phyloP scores from a whole-genome alignment of 2,329 filamentous ascomycete genomes.

The Colletotrichum sp. region DNA sequence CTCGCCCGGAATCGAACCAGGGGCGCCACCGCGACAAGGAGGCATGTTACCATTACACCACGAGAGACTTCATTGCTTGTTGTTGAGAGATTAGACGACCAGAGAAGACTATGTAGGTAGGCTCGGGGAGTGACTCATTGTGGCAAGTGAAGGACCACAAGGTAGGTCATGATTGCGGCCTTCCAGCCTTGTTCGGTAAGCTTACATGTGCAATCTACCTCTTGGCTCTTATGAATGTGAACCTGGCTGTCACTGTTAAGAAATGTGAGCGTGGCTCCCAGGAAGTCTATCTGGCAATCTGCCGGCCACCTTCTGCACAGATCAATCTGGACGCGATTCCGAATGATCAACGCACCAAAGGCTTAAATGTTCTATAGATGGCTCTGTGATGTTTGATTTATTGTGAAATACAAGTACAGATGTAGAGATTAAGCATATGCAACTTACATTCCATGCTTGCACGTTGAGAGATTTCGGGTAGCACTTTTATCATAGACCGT shows the following conservation, averaged over 20 bases:
- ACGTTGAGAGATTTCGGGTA: no score
- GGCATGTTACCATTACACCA: neutral
- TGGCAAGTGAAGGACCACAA: neutral
- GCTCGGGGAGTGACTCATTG: neutral
- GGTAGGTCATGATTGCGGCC: neutral
- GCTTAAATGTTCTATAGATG: fast-evolving
- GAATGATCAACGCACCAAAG: no score
- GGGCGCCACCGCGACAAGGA: neutral
- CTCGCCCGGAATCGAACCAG: neutral
- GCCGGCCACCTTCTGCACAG: no score
- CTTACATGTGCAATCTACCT: neutral
- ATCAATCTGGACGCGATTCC: no score
- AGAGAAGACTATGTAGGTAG: neutral
- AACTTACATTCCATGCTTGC: fast-evolving
- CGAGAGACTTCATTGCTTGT: neutral
- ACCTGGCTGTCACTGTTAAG: neutral
- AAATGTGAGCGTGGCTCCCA: neutral
- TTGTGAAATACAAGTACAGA: no score
- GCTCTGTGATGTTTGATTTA: fast-evolving
- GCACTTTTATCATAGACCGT: neutral
- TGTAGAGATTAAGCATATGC: no score
- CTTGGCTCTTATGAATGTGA: neutral
- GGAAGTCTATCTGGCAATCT: no score
- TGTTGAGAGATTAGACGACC: neutral
- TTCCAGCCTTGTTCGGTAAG: neutral